Conservation (phyloP, 1,284 basidiomycete species). For the Omphalotus olearius region DNA sequence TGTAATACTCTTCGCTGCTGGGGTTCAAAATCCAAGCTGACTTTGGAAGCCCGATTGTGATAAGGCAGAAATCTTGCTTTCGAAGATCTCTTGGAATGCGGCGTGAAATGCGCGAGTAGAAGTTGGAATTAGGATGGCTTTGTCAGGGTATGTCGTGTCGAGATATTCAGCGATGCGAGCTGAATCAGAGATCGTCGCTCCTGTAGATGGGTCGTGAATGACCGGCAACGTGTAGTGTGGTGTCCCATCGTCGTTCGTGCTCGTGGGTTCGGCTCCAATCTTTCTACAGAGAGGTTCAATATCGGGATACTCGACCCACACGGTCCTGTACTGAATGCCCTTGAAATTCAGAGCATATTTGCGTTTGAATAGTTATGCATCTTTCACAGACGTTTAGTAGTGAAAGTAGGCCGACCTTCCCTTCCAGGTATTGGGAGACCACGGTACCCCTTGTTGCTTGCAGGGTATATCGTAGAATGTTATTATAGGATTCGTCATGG, state of each 20-base stretch:
- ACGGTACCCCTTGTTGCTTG: no score
- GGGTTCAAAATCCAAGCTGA: slow-evolving; percentile 23
- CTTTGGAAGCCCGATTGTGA: background rate
- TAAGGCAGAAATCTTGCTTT: background rate
- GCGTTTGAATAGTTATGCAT: no score
- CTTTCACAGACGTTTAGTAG: no score
- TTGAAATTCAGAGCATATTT: slow-evolving; percentile 36
- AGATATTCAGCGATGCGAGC: slow-evolving; percentile 34
- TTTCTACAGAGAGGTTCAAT: slow-evolving; percentile 28
- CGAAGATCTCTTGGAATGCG: slow-evolving; percentile 20
- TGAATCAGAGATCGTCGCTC: slow-evolving; percentile 28
- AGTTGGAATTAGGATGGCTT: slow-evolving; percentile 23
- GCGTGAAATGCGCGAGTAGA: slow-evolving; percentile 21
- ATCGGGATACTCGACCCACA: slow-evolving; percentile 37
- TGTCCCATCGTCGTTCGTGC: slow-evolving; percentile 19
- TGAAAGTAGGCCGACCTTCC: no score
- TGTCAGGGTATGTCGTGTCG: slow-evolving; percentile 29
- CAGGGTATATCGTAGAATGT: no score
- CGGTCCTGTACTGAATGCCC: slow-evolving; percentile 33
- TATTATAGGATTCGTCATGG: no score
- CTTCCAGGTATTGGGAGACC: no score
- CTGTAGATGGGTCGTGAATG: slow-evolving; percentile 28
- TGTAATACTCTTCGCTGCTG: slow-evolving; percentile 28
- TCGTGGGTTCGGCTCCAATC: slow-evolving; percentile 21
- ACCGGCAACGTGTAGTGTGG: slow-evolving; percentile 34